These are phyloP conservation scores for Clonostachys solani DNA, from an alignment of 2,329 filamentous ascomycete genomes.

Conservation along the genomic window DNA sequence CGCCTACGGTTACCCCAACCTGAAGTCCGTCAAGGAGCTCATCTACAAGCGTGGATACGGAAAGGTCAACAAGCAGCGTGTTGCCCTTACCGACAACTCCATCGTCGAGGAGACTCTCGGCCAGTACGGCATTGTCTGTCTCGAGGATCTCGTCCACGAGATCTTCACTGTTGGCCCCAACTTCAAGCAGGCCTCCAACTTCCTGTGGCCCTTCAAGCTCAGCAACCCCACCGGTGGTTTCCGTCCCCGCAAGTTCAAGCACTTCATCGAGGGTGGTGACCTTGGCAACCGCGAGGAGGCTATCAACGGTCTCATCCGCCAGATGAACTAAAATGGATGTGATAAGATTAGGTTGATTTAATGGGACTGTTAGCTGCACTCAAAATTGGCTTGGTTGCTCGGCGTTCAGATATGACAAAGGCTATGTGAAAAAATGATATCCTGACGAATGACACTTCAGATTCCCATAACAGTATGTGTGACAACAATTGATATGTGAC, in stretches of 20 bases:
- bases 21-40: conserved; percentile 98
- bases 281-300: conserved; percentile 97
- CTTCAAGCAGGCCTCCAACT: conserved; percentile 99
- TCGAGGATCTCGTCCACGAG: conserved; percentile 99
- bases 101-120: conserved; percentile 95
- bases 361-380: conserved; percentile 10
- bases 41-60: conserved; percentile 99
- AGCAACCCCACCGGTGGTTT: conserved; percentile 97
- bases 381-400: conserved; percentile 31
- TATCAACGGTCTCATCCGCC: conserved; percentile 93
- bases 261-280: conserved; percentile 98
- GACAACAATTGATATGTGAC: too few relatives aligned
- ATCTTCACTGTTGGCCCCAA: conserved; percentile 98
- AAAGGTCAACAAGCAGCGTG: conserved; percentile 97
- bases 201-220: conserved; percentile 99
- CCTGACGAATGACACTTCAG: conserved; percentile 29
- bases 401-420: conserved; percentile 35
- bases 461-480: too few relatives aligned
- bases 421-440: conserved; percentile 29
- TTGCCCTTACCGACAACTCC: conserved; percentile 94
- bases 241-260: conserved; percentile 95
- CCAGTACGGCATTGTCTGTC: conserved; percentile 98
- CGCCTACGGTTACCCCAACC: conserved; percentile 98
- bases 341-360: conserved; percentile 16
- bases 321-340: conserved; percentile 80